Evolutionary conservation across 495 filamentous ascomycete genomes (phyloP), one percentile per base, ranked within the genome.

Genomic region (Staphylotrichum longicolle): DNA sequence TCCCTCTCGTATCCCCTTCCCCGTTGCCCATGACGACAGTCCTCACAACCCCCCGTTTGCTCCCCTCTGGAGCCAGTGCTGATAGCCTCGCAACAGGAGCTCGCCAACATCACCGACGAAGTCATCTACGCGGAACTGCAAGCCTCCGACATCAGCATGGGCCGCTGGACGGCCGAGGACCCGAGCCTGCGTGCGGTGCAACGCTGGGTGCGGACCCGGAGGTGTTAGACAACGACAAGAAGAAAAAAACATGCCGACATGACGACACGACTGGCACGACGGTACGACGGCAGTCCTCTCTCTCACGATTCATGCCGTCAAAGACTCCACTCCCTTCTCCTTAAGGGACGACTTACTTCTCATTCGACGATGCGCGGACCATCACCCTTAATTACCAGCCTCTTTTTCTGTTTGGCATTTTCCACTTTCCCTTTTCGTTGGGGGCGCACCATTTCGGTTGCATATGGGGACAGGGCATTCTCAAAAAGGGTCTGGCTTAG

Each of bases 91-190:
- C 15, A n/a, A 27, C 10, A 91, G 86, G 89, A 91, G 64, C 78
- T 91, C 39, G 80, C 82, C 7, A 79, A 77, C 48, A 80, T 91
- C 70, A 88, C 85, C 32, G 86, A 91, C 61, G 83, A 89, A 57
- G 70, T 80, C 49, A 80, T 91, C 62, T 81, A 87, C 66, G 73
- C 82, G 58, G 85, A 87, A 57, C 82, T 93, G 52, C 82, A 83
- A 47, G 73, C 75, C 32, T 83, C 83, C 30, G 89, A 93, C 68
- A 69, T 81, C 54, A 76, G 79, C 63, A 84, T 88, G 76, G 86
- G 86, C 54, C 83, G 86, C 77, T 93, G 89, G 88, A 85, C 86
- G 60, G 74, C 77, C 50, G 89, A 91, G 62, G 89, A 93, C 71
- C 89, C 89, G 3, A 78, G 73, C 58, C 69, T 83, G 34, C 74